Base-by-base conservation (phyloP, 306 rosid species). In the Inga oerstediana region DNA sequence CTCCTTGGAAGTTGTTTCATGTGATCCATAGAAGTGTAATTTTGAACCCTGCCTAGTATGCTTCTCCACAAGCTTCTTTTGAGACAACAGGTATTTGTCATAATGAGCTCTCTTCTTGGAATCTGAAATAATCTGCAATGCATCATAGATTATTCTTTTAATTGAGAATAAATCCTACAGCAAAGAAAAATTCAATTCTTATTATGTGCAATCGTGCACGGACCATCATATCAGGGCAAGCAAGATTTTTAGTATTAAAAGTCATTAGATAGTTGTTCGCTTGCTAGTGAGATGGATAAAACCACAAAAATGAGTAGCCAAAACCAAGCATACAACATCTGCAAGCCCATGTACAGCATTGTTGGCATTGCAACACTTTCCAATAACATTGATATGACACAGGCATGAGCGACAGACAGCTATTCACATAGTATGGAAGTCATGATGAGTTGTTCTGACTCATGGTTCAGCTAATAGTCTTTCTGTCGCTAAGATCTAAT, bases 61-160 rank as follows among this genome's bases (percentile, higher is more conserved):
- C 80, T 80, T 90, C 84, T 80, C 86, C 85, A 86, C 75, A 68
- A 90, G 79, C 87, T 88, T 92, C 83, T 91, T 91, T 89, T 91
- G 96, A 81, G 92, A 83, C 80, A 87, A 77, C 84, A 95, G 82
- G 82, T 91, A 89, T 76, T 79, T 88, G 85, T 95, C 98, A 58
- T 95, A 95, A 59, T 92, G 93, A 46, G 91, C 86, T 86, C 98
- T 92, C 94, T 82, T 93, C 72, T 71, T 86, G 56, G 96, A 80
- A 87, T 95, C 97, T 59, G 98, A 95, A 91, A 95, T 97, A 86
- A 95, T 92, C 99, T 95, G 99, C 94, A 92, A 86, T 80, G 84
- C 88, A 89, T 65, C 78, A 87, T 84, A n/a, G 72, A 83, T 59
- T 84, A 79, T 67, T 80, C 83, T 45, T 74, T 87, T 81, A 89